Evolutionary conservation across 2,329 filamentous ascomycete species (phyloP).

Genomic region (Botrytis tulipae): DNA sequence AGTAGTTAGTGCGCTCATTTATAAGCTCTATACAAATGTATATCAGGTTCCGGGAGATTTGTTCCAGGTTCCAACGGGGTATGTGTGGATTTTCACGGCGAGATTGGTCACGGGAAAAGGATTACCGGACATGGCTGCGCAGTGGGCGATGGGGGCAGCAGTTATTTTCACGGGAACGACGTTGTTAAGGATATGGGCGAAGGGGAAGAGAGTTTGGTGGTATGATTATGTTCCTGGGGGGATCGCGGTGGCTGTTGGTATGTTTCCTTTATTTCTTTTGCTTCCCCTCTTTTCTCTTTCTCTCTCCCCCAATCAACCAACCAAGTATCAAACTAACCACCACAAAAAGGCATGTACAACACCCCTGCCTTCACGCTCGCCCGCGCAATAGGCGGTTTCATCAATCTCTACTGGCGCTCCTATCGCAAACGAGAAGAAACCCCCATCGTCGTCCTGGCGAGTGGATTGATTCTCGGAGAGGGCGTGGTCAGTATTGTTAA

Average conservation of each 20-base stretch:
- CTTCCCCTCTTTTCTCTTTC: slow-evolving; percentile 5
- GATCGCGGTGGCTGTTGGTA: slow-evolving; percentile 90
- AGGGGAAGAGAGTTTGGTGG: slow-evolving; percentile 55
- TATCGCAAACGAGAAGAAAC: slow-evolving; percentile 58
- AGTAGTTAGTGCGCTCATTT: slow-evolving; percentile 80
- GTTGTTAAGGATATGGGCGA: slow-evolving; percentile 58
- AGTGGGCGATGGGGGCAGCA: slow-evolving; percentile 76
- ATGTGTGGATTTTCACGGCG: slow-evolving; percentile 97
- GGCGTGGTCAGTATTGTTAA: slow-evolving; percentile 92
- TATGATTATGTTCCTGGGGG: slow-evolving; percentile 80
- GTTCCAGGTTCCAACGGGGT: slow-evolving; percentile 91
- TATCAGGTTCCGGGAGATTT: slow-evolving; percentile 85
- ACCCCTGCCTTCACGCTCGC: slow-evolving; percentile 94
- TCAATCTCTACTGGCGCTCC: slow-evolving; percentile 75
- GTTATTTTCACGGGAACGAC: slow-evolving; percentile 72
- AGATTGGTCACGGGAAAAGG: slow-evolving; percentile 89
- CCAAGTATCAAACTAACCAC: neutral
- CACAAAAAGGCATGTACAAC: slow-evolving; percentile 80
- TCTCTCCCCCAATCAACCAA: neutral
- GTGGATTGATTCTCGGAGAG: slow-evolving; percentile 87
- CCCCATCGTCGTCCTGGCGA: slow-evolving; percentile 83
- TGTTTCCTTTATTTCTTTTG: slow-evolving; percentile 36
- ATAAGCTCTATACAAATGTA: slow-evolving; percentile 84
- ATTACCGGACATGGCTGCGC: slow-evolving; percentile 76
- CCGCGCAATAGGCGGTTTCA: slow-evolving; percentile 73